Conservation (phyloP, 306 rosid species). For the Quercus glauca region DNA sequence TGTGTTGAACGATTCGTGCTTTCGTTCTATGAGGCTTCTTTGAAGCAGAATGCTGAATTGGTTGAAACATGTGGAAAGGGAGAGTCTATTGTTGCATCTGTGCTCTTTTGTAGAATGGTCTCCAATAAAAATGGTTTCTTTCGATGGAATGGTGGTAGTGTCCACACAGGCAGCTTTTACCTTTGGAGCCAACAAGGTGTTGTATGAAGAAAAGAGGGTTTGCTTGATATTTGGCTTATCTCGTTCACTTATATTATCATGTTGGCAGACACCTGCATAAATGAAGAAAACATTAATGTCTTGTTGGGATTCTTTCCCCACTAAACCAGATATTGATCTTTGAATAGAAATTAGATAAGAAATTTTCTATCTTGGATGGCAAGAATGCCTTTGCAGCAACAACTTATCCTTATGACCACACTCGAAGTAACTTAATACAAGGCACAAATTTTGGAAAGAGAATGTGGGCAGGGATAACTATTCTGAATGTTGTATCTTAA, state of each 20-base stretch:
- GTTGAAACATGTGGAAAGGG: slow-evolving; percentile 59
- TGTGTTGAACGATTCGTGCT: slow-evolving; percentile 74
- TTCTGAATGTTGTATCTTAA: no score
- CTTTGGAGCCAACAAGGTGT: slow-evolving; percentile 67
- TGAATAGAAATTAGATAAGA: not conserved
- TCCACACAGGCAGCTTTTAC: slow-evolving; percentile 62
- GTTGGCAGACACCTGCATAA: slow-evolving; percentile 70
- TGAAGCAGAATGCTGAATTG: slow-evolving; percentile 66
- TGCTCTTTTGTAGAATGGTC: slow-evolving; percentile 26
- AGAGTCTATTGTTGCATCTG: slow-evolving; percentile 15
- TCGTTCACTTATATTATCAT: slow-evolving; percentile 47
- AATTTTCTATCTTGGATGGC: no score
- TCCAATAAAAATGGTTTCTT: slow-evolving; percentile 13
- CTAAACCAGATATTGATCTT: not conserved
- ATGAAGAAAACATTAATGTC: slow-evolving; percentile 19
- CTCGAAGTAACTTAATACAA: no score
- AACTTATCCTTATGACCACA: no score
- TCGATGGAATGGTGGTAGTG: slow-evolving; percentile 22
- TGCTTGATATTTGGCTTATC: slow-evolving; percentile 65
- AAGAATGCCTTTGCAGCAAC: no score
- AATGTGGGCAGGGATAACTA: no score
- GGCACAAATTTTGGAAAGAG: no score
- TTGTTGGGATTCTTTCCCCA: not conserved
- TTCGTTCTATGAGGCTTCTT: slow-evolving; percentile 86
- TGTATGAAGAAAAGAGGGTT: slow-evolving; percentile 64